Percentiles rank a stretch among this genome's conserved stretches.
Conservation (phyloP, 768 basidiomycete genomes). For the Kwoniella bestiolae region DNA sequence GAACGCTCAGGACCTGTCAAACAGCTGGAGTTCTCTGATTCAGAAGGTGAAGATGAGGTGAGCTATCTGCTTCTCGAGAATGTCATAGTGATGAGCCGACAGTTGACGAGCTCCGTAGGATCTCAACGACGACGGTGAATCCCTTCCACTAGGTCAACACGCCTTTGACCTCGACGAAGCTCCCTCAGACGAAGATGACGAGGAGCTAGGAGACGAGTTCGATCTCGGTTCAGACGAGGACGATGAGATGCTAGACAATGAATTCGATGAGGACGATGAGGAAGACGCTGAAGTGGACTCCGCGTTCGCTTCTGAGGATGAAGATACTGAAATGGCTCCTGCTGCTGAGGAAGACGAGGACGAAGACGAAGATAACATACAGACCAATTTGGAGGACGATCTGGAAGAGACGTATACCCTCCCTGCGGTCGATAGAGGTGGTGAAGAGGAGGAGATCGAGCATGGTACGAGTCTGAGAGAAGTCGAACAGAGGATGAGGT, state of each 20-base stretch:
- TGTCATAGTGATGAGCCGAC: neutral
- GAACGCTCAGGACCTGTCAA: conserved; percentile 43
- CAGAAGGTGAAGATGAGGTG: conserved; percentile 42
- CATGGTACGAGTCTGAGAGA: conserved; percentile 54
- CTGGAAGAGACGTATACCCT: conserved; percentile 51
- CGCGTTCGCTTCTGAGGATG: conserved; percentile 50
- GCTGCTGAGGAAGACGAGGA: conserved; percentile 39
- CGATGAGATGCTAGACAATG: conserved; percentile 40
- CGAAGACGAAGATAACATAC: conserved; percentile 47
- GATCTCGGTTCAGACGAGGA: conserved; percentile 31
- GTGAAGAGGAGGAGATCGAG: conserved; percentile 52
- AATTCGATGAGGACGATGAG: conserved; percentile 38
- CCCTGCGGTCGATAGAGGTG: conserved; percentile 53
- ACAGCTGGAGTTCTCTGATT: conserved; percentile 51
- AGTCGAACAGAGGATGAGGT: conserved; percentile 57
- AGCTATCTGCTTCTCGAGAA: conserved; percentile 4
- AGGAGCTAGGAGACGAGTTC: conserved; percentile 41
- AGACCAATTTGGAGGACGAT: conserved; percentile 55
- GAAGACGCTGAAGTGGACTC: conserved; percentile 44
- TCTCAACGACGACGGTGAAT: conserved; percentile 42
- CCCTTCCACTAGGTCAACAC: conserved; percentile 39
- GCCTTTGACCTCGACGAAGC: conserved; percentile 53
- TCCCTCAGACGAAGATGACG: conserved; percentile 41
- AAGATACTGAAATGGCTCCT: conserved; percentile 47
- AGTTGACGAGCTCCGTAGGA: neutral